Conservation (phyloP, 352 stramenopile genomes). For the Phytophthora parvispora region DNA sequence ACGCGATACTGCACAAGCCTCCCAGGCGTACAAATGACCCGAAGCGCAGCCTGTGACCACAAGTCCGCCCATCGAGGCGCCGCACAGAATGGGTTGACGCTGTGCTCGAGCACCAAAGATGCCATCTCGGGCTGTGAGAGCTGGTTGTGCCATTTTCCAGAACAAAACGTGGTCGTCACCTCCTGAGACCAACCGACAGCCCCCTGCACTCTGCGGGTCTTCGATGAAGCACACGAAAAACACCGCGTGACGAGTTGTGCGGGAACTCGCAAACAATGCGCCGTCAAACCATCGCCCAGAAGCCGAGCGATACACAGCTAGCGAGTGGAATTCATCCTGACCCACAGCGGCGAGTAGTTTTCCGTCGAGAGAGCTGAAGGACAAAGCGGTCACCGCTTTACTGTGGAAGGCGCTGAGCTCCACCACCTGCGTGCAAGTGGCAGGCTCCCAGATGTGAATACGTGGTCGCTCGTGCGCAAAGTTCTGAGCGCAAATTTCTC, state of each 20-base stretch:
- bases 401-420: constrained; percentile 73
- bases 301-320: constrained; percentile 73
- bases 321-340: constrained; percentile 81
- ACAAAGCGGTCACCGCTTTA: constrained; percentile 74
- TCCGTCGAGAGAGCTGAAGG: constrained; percentile 54
- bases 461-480: constrained; percentile 64
- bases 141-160: constrained; percentile 67
- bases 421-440: constrained; percentile 55
- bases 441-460: constrained; percentile 83
- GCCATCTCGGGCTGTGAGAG: constrained; percentile 60
- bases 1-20: constrained; percentile 62
- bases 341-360: constrained; percentile 70
- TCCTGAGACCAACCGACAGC: constrained; percentile 68
- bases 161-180: constrained; percentile 79
- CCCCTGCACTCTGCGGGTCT: constrained; percentile 52
- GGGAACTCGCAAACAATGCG: constrained; percentile 56
- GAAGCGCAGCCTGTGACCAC: constrained; percentile 71
- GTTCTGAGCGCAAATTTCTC: constrained; percentile 74
- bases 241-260: constrained; percentile 61
- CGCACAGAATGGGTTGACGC: constrained; percentile 68
- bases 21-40: constrained; percentile 82
- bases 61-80: constrained; percentile 57
- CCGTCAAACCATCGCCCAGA: constrained; percentile 75
- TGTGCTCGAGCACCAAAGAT: constrained; percentile 74
- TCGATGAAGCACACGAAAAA: constrained; percentile 76